These are phyloP conservation scores for Aspergillus saccharolyticus DNA, from an alignment of 495 filamentous ascomycete species.

Conservation along the genomic window DNA sequence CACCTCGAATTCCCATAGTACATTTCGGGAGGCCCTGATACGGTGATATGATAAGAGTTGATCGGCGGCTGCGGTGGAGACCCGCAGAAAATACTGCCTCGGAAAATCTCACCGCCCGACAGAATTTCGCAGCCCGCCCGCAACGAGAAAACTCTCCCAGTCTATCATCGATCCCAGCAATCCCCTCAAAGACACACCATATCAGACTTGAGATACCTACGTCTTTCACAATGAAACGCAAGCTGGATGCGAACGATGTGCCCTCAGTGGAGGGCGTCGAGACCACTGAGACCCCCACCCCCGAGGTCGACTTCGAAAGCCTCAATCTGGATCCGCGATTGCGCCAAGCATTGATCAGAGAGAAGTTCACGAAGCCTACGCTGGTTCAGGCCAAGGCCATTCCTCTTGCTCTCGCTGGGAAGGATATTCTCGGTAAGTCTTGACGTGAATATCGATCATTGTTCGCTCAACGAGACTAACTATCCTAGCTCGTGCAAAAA, in stretches of 20 bases:
- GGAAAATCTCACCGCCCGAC: slow-evolving; percentile 37
- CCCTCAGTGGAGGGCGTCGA: slow-evolving; percentile 40
- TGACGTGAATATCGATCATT: neutral
- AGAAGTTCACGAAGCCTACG: slow-evolving; percentile 80
- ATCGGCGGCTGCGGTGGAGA: slow-evolving; percentile 7
- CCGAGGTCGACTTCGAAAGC: slow-evolving; percentile 33
- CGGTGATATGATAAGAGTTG: neutral
- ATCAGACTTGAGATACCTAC: neutral
- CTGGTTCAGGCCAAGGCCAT: slow-evolving; percentile 82
- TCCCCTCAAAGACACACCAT: neutral
- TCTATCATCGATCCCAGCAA: neutral
- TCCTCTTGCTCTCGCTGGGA: slow-evolving; percentile 82
- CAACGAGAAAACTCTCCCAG: slow-evolving; percentile 25
- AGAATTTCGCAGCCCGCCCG: slow-evolving; percentile 28
- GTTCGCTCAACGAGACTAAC: slow-evolving; percentile 20
- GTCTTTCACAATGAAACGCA: slow-evolving; percentile 52
- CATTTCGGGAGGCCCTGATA: too few species aligned
- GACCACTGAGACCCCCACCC: slow-evolving; percentile 14
- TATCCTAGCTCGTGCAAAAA: slow-evolving; percentile 69
- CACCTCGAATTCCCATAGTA: too few species aligned
- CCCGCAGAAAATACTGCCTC: slow-evolving; percentile 23
- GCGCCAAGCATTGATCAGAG: slow-evolving; percentile 76
- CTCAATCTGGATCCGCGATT: slow-evolving; percentile 79
- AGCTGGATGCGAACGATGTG: slow-evolving; percentile 56
- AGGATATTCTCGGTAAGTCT: slow-evolving; percentile 70